Evolutionary conservation across 2,329 filamentous ascomycete genomes (phyloP), one percentile per base, ranked within the genome.

Genomic region (Colletotrichum sidae): DNA sequence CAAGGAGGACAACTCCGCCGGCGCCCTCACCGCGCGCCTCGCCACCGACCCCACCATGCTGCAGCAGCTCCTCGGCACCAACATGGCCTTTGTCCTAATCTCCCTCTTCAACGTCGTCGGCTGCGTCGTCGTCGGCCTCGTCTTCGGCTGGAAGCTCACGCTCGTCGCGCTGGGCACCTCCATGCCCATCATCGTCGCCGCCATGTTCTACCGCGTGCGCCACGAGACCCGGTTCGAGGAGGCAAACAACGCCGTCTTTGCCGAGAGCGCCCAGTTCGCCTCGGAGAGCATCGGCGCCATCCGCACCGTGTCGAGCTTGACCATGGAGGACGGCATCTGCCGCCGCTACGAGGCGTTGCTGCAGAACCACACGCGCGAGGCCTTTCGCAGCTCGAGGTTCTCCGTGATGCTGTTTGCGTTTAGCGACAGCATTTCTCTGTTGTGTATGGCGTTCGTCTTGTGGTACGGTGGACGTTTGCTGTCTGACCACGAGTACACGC

Each of bases 101-200:
- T 66, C 66, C 6, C 45, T 66, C 2, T 62, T 69, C 55, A 69
- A 66, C 41, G 68, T 69, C 37, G 47, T 69, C n/a, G 66, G 63
- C n/a, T 67, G 68, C 8, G 37, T 67, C 3, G 53, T 60, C 1
- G 60, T 80, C 15, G 73, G 75, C 4, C 72, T 80, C 34, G 70
- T 73, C 35, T 72, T 80, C 34, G 78, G 78, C 33, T 80, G 78
- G 78, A 80, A 79, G 71, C 71, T 80, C 35, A 77, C 77, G 2
- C 75, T 80, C 39, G 59, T 72, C 8, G 75, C 75, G 39, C 68
- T 76, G 49, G 75, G 74, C 10, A 58, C 53, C 0, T 57, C 39
- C 10, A 65, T 62, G 37, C 67, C 60, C 47, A 71, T 71, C 15
- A 73, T 70, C 46, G 45, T 69, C 13, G 51, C 56, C 1, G 66